Evolutionary conservation across 306 rosid species (phyloP).

Genomic region (Castanospermum australe): DNA sequence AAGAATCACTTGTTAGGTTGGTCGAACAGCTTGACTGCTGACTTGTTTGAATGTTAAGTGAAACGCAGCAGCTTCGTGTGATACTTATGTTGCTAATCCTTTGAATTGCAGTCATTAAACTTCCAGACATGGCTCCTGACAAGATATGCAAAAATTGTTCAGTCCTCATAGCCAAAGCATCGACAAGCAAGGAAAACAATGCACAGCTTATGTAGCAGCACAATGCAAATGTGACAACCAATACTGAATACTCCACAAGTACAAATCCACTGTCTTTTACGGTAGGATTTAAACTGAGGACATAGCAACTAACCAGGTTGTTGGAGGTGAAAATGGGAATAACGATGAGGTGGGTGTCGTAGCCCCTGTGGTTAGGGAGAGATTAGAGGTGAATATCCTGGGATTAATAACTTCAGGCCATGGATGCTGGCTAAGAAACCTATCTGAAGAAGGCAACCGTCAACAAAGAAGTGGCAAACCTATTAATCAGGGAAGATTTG

Average conservation of each 20-base stretch:
- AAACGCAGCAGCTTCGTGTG: conserved; percentile 15
- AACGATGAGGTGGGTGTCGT: too few relatives aligned
- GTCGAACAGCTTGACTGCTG: conserved; percentile 14
- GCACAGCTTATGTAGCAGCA: neutral
- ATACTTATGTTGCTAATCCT: conserved; percentile 6
- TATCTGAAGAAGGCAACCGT: too few relatives aligned
- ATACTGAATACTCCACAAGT: neutral
- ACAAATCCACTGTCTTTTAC: neutral
- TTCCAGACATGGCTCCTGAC: conserved; percentile 32
- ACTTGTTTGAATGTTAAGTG: conserved; percentile 12
- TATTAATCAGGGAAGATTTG: too few relatives aligned
- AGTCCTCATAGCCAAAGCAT: neutral
- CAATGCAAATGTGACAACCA: neutral
- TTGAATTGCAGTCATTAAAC: conserved; percentile 4
- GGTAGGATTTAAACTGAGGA: neutral
- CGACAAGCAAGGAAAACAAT: neutral
- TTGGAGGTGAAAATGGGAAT: too few relatives aligned
- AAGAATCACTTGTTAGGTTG: conserved; percentile 27
- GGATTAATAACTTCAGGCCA: too few relatives aligned
- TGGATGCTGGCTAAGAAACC: too few relatives aligned
- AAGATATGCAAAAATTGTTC: neutral
- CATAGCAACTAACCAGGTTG: neutral
- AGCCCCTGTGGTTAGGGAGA: too few relatives aligned
- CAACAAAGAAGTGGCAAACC: too few relatives aligned
- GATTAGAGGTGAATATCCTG: too few relatives aligned